Evolutionary conservation across 1,139 yeast genomes (phyloP).

Genomic region (Sugiyamaella pinicola): DNA sequence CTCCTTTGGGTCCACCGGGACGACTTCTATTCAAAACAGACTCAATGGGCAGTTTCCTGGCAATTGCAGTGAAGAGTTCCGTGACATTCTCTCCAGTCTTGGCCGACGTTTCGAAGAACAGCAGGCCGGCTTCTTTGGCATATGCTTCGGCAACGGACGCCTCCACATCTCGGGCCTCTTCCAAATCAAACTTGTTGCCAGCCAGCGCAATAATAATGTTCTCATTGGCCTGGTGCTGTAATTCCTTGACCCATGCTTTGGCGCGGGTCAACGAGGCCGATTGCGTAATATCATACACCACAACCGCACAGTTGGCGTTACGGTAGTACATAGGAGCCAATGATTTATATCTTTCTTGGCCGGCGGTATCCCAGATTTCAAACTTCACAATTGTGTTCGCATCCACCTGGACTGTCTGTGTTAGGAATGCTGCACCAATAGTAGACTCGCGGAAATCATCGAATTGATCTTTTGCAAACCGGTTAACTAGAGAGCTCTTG

Average conservation of each 20-base stretch:
- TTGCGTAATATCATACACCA: constrained; percentile 73
- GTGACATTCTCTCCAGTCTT: constrained; percentile 83
- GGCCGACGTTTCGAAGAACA: constrained; percentile 93
- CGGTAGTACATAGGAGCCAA: constrained; percentile 91
- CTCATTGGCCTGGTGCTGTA: constrained; percentile 84
- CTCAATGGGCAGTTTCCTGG: constrained; percentile 48
- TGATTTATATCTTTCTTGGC: constrained; percentile 87
- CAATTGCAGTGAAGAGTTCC: constrained; percentile 80
- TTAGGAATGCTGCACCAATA: constrained; percentile 95
- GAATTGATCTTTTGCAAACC: constrained; percentile 93
- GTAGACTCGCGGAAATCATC: constrained; percentile 94
- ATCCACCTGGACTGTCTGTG: constrained; percentile 78
- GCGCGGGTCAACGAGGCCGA: constrained; percentile 79
- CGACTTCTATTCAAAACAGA: constrained; percentile 37
- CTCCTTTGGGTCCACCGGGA: constrained; percentile 39
- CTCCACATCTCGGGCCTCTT: constrained; percentile 54
- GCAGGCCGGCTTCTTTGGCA: constrained; percentile 71
- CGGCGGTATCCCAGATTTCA: constrained; percentile 78
- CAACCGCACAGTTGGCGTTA: constrained; percentile 84
- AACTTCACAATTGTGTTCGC: constrained; percentile 53
- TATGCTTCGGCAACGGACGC: constrained; percentile 56
- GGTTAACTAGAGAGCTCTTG: constrained; percentile 80
- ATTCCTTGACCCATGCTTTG: constrained; percentile 93
- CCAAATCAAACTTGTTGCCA: constrained; percentile 78
- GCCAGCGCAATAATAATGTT: constrained; percentile 84